Conservation (phyloP, 139 green algal genomes). For the Desmodesmus armatus region DNA sequence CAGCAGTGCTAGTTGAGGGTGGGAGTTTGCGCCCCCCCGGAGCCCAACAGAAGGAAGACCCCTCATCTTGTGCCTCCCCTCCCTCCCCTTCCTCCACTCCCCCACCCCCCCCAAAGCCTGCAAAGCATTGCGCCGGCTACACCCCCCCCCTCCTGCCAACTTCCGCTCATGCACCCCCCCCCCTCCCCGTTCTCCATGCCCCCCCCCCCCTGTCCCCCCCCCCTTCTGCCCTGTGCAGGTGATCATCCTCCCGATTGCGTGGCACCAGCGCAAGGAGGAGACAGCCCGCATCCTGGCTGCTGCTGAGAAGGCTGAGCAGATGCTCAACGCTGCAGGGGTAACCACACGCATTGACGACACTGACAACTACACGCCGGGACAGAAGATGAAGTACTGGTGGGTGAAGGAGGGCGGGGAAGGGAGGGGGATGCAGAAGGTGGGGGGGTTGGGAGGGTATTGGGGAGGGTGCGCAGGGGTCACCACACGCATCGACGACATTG, state of each 20-base stretch:
- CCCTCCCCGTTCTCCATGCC: too few relatives aligned
- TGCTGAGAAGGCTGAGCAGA: conserved; percentile 8
- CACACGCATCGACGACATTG: conserved; percentile 29
- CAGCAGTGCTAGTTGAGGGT: too few relatives aligned
- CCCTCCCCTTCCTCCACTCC: too few relatives aligned
- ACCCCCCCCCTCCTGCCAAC: neutral
- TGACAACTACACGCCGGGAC: conserved; percentile 46
- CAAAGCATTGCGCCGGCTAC: neutral
- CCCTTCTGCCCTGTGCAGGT: conserved; percentile 41
- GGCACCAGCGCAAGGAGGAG: conserved; percentile 48
- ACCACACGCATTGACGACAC: conserved; percentile 36
- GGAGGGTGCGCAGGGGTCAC: conserved; percentile 26
- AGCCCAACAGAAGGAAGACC: too few relatives aligned
- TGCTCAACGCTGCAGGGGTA: conserved; percentile 20
- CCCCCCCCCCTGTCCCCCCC: too few relatives aligned
- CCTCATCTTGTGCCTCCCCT: too few relatives aligned
- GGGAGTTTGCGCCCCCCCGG: too few relatives aligned
- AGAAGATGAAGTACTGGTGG: conserved; percentile 52
- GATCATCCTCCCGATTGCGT: conserved; percentile 46
- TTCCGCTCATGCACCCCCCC: neutral
- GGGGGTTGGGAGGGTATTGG: too few relatives aligned
- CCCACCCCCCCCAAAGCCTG: too few relatives aligned
- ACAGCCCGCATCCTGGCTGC: conserved; percentile 8
- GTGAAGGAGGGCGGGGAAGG: too few relatives aligned
- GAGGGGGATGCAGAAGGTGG: too few relatives aligned